Evolutionary conservation across 129 eudicot species (phyloP), one percentile per base, ranked within the genome.

Genomic region (Flaveria ramosissima): DNA sequence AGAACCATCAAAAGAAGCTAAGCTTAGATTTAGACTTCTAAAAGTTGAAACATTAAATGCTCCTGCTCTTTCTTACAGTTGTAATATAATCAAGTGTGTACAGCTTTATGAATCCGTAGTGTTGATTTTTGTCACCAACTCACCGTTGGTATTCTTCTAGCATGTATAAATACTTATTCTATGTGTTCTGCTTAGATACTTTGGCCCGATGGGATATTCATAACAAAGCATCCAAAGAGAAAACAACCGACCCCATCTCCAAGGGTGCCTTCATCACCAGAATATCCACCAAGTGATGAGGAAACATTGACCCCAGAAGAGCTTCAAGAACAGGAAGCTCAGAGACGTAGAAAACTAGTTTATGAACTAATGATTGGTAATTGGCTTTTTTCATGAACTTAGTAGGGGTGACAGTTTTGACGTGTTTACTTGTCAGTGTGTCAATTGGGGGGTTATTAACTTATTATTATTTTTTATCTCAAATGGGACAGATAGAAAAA

Each of bases 131-230:
- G 42, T 17, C 7, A 36, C 41, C 41, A 36, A 36, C 41, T 36
- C 81, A 68, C 69, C 41, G 51, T 17, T 67, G 24, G 11, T 56
- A 30, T 17, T 19, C 74, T 75, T 72, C 73, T 39, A 66, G 71
- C 47, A 46, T 15, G 13, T 15, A 36, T 36, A 26, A 15, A 26
- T 26, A 62, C 45, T 14, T 68, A 52, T 62, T 72, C 53, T 47
- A 5, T 77, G 24, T 76, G n/a, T 71, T 85, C 12, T 68, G 57
- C 59, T 55, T 77, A 95, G 99, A 91, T 95, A 79, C 97, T 95
- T 68, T 95, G 99, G 99, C 99, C 97, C 7, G 97, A 95, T 74
- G 99, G 99, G 48, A 89, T 91, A 70, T 95, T 95, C 75, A 65
- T 95, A 67, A 95, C 99, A 20, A 95, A 91, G 86, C 97, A 89